phyloP scores from a whole-genome alignment of 768 basidiomycete species.

The Tylopilus sp. region DNA sequence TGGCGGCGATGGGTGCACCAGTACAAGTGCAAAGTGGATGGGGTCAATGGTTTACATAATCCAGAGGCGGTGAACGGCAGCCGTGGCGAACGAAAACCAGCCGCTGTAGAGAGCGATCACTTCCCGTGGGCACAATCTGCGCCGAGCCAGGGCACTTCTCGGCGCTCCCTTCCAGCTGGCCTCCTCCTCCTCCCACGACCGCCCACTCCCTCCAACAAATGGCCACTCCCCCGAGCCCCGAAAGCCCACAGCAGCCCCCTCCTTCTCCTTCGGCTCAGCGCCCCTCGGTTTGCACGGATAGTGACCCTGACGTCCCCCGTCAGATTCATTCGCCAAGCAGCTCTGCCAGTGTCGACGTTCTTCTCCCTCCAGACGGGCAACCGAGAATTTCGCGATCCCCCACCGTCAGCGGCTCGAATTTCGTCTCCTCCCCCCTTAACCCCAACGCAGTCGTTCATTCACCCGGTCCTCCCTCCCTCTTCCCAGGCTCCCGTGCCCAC shows the following conservation, averaged over 20 bases:
- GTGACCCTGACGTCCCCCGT: slow-evolving; percentile 6
- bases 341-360: slow-evolving; percentile 27
- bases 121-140: background rate
- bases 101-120: too few species aligned
- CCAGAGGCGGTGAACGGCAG: background rate
- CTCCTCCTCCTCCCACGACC: background rate
- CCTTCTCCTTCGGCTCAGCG: background rate
- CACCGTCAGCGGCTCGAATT: slow-evolving; percentile 25
- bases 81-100: background rate
- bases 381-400: slow-evolving; percentile 25
- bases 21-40: background rate
- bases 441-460: slow-evolving; percentile 32
- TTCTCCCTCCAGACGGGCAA: slow-evolving; percentile 26
- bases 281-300: slow-evolving; percentile 3
- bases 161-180: background rate
- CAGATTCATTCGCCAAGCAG: slow-evolving; percentile 11
- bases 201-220: slow-evolving; percentile 4
- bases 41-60: slow-evolving; percentile 12
- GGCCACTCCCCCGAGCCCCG: slow-evolving; percentile 49
- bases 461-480: slow-evolving; percentile 12
- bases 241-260: slow-evolving; percentile 45
- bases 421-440: slow-evolving; percentile 54
- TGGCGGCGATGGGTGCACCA: too few species aligned
- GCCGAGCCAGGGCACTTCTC: background rate
- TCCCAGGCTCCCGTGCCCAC: slow-evolving; percentile 34